Evolutionary conservation across 2,329 filamentous ascomycete species (phyloP).

Genomic region (Nannizzia gypsea): DNA sequence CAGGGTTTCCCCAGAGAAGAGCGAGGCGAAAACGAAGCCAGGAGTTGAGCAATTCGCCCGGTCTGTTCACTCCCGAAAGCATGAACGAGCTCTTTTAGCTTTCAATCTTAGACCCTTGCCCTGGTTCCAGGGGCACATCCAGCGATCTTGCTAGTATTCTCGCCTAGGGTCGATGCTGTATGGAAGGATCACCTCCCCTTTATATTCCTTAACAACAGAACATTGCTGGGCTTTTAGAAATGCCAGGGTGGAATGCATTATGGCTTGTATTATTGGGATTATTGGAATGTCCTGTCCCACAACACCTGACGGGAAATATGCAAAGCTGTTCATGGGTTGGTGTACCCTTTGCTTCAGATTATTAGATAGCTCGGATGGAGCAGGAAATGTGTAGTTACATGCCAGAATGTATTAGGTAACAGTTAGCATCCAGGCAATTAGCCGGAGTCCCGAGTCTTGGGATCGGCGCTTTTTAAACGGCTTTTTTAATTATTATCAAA

Average conservation of each 20-base stretch:
- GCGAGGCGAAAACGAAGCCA: background rate
- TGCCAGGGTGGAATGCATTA: background rate
- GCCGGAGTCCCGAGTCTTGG: background rate
- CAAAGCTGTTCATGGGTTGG: background rate
- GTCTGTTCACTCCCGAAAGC: slow-evolving; percentile 1
- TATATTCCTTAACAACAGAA: background rate
- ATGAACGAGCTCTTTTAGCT: background rate
- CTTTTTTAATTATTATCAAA: slow-evolving; percentile 3
- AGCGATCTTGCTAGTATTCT: background rate
- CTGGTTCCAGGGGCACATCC: background rate
- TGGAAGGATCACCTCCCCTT: background rate
- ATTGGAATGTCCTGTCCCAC: background rate
- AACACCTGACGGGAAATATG: background rate
- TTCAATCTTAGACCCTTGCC: background rate
- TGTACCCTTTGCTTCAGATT: background rate
- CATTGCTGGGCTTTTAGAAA: background rate
- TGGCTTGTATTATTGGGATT: background rate
- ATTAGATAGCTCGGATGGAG: background rate
- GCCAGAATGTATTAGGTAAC: background rate
- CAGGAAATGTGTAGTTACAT: background rate
- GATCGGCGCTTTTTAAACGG: background rate
- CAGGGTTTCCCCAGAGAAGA: background rate
- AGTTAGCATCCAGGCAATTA: background rate
- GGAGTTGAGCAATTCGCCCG: background rate
- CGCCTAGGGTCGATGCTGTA: background rate